phyloP scores from a whole-genome alignment of 257 asterid genomes.

The Asclepias syriaca region DNA sequence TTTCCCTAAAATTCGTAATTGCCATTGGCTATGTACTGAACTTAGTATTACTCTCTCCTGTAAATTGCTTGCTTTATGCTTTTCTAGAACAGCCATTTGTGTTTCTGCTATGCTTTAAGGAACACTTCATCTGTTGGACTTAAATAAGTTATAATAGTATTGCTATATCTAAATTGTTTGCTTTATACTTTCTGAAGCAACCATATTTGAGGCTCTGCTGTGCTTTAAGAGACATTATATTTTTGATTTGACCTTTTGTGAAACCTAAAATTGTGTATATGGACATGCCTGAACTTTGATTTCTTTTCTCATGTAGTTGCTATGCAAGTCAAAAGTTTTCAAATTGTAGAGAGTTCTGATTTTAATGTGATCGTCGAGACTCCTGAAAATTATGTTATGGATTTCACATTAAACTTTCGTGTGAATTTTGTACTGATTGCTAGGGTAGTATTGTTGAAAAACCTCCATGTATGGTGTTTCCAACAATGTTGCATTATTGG shows the following conservation, averaged over 20 bases:
- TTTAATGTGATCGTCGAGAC: neutral
- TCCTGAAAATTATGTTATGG: neutral
- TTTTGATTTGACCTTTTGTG: neutral
- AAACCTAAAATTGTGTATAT: neutral
- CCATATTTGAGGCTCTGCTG: slow-evolving; percentile 6
- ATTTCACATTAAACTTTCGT: neutral
- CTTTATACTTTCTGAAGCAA: neutral
- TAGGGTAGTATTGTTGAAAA: neutral
- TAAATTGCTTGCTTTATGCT: neutral
- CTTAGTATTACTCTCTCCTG: neutral
- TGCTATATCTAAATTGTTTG: neutral
- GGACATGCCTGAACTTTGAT: slow-evolving; percentile 4
- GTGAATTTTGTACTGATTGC: neutral
- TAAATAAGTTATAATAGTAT: neutral
- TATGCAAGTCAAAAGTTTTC: neutral
- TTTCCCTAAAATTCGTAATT: neutral
- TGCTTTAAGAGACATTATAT: neutral
- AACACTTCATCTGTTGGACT: neutral
- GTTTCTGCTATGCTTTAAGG: neutral
- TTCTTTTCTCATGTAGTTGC: neutral
- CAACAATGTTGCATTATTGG: neutral
- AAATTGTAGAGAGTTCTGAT: neutral
- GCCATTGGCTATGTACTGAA: neutral
- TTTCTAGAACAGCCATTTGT: neutral
- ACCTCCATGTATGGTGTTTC: neutral